Conservation (phyloP, 2,329 filamentous ascomycete species). For the Cadophora sp. region DNA sequence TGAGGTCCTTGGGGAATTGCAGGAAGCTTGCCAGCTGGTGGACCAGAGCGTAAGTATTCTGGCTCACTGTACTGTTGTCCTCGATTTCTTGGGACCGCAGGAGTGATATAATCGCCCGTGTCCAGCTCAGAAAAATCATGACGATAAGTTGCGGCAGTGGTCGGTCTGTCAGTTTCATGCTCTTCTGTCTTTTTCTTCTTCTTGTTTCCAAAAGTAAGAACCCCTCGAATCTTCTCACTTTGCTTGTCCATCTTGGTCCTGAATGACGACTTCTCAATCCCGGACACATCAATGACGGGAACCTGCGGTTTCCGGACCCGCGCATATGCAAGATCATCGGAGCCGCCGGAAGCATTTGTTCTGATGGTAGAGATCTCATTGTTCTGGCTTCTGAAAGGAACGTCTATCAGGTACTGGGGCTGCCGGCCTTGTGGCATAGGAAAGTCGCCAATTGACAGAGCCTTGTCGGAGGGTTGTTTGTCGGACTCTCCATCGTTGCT, state of each 20-base stretch:
- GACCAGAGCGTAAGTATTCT: constrained; percentile 33
- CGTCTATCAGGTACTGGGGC: constrained; percentile 19
- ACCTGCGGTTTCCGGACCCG: constrained; percentile 32
- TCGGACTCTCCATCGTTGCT: constrained; percentile 14
- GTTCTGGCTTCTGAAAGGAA: constrained; percentile 16
- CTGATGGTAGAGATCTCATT: constrained; percentile 19
- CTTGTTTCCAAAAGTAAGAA: constrained; percentile 58
- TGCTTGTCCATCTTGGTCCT: constrained; percentile 60
- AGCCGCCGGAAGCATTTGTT: constrained; percentile 24
- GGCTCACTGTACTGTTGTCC: constrained; percentile 19
- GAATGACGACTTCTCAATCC: constrained; percentile 61
- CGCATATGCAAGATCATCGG: constrained; percentile 30
- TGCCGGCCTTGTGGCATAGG: constrained; percentile 27
- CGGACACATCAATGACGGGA: constrained; percentile 51
- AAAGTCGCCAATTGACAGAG: constrained; percentile 30
- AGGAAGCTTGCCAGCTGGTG: constrained; percentile 53
- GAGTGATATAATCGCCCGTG: constrained; percentile 23
- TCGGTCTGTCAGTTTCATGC: constrained; percentile 24
- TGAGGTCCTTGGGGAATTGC: constrained; percentile 50
- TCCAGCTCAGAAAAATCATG: constrained; percentile 31
- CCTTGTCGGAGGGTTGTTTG: constrained; percentile 23
- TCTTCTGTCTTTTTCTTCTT: constrained; percentile 48
- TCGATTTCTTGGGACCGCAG: constrained; percentile 7
- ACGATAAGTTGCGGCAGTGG: constrained; percentile 25
- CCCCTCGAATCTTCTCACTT: constrained; percentile 61